Conservation (phyloP, 1,139 yeast genomes). For the Blastobotrys serpentis region DNA sequence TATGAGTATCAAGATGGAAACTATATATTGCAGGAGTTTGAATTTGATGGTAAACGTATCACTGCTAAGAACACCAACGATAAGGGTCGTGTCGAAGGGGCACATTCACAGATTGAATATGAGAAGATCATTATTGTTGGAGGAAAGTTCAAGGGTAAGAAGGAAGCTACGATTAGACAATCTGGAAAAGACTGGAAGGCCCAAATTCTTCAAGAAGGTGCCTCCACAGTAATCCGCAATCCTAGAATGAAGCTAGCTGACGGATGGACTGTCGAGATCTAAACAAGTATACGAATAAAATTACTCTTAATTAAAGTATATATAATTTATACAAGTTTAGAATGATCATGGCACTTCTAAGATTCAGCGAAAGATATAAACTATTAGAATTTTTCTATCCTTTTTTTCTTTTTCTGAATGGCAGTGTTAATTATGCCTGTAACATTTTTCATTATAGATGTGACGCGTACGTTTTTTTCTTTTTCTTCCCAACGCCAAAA, state of each 20-base stretch:
- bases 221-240: slow-evolving; percentile 46
- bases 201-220: slow-evolving; percentile 26
- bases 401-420: neutral
- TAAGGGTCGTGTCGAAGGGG: slow-evolving; percentile 19
- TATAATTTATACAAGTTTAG: too few species aligned
- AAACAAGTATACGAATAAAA: slow-evolving; percentile 5
- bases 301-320: neutral
- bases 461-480: too few species aligned
- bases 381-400: neutral
- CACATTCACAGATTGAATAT: slow-evolving; percentile 36
- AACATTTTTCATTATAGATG: too few species aligned
- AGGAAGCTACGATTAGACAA: slow-evolving; percentile 39
- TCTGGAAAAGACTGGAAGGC: slow-evolving; percentile 42
- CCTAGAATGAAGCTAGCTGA: slow-evolving; percentile 52
- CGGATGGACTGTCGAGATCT: slow-evolving; percentile 49
- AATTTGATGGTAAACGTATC: slow-evolving; percentile 62
- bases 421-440: too few species aligned
- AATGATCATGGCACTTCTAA: too few species aligned
- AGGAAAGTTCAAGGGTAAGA: slow-evolving; percentile 18
- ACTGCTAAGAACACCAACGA: slow-evolving; percentile 53
- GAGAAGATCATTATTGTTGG: slow-evolving; percentile 65
- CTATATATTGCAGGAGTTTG: slow-evolving; percentile 23
- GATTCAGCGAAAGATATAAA: too few species aligned
- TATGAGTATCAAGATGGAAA: slow-evolving; percentile 48
- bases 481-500: too few species aligned